Base-by-base conservation (phyloP, 495 filamentous ascomycete species). In the Articulospora tetracladia region DNA sequence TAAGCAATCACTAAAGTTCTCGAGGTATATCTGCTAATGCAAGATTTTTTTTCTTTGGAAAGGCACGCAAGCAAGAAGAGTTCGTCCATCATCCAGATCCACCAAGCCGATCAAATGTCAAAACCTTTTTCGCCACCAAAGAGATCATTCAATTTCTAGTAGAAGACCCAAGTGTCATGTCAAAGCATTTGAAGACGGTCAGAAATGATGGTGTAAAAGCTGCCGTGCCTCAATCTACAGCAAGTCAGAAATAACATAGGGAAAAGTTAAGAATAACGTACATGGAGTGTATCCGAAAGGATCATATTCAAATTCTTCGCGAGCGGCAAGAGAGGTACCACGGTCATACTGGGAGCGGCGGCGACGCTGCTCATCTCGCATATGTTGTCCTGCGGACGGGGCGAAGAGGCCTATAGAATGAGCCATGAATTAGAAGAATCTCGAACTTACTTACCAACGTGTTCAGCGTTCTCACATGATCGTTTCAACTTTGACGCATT, bases 401-500 rank as follows among this genome's bases (percentile, higher is more conserved):
- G 87, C 87, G 68, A 90, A 91, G 13, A 90, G 74, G 3, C 87
- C 87, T 89, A 53, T 23, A 67, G 55, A 54, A 61, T 34, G 49
- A 47, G 47, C 13, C 54, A 12, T 20, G 28, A 48, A 53, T 24
- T 22, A 4, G 15, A 24, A 28, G 15, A 8, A 20, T n/a, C 25
- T 13, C 8, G 8, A 3, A 19, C 3, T 23, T 48, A 82, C 87
- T 68, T 70, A 88, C 91, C 91, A 62, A 93, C 86, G 68, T 92
- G 86, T 70, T 91, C 87, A 15, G 91, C 91, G 67, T 93, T 93
- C 62, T 92, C 88, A 51, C 89, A 85, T 72, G 87, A 91, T 48
- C 91, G 83, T 68, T 88, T 86, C 80, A 92, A 88, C 76, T 93
- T 93, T 12, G 88, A 89, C 47, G 84, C 82, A 70, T 95, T 95